Evolutionary conservation across 2,329 filamentous ascomycete species (phyloP).

Genomic region (Rhynchosporium secalis): DNA sequence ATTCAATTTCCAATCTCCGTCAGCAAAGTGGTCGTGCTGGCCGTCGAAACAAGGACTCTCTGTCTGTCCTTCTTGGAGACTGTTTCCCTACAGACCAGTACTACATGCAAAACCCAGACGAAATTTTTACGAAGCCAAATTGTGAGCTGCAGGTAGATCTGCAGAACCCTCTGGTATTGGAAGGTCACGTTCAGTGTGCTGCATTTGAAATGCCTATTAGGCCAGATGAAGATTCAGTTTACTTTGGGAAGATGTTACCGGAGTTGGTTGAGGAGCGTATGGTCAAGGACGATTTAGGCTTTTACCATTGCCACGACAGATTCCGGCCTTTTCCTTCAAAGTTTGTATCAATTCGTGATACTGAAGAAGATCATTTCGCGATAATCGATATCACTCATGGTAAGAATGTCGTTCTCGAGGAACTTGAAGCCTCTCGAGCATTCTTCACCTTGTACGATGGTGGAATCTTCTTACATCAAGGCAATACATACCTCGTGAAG

Average conservation of each 20-base stretch:
- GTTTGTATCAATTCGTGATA: constrained; percentile 85
- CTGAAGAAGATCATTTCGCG: constrained; percentile 88
- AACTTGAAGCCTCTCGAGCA: constrained; percentile 92
- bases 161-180: constrained; percentile 85
- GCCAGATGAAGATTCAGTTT: constrained; percentile 70
- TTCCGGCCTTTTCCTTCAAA: constrained; percentile 84
- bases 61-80: constrained; percentile 87
- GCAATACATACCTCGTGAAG: constrained; percentile 86
- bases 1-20: constrained; percentile 89
- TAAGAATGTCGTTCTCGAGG: constrained; percentile 83
- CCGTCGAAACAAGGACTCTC: constrained; percentile 86
- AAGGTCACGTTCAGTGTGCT: constrained; percentile 94
- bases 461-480: constrained; percentile 95
- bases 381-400: constrained; percentile 85
- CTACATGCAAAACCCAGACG: constrained; percentile 95
- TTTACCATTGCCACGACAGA: constrained; percentile 85
- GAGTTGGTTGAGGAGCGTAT: constrained; percentile 74
- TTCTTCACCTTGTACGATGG: constrained; percentile 97
- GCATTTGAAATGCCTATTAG: constrained; percentile 92
- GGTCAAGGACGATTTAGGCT: constrained; percentile 71
- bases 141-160: constrained; percentile 87
- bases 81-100: constrained; percentile 89
- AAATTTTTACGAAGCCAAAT: constrained; percentile 90
- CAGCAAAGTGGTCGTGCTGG: constrained; percentile 95
- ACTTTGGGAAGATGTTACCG: constrained; percentile 74